Percentiles rank a stretch among this genome's conserved stretches.
These are phyloP conservation scores for Penicillium lagena DNA, from an alignment of 495 filamentous ascomycete genomes.

Conservation along the genomic window DNA sequence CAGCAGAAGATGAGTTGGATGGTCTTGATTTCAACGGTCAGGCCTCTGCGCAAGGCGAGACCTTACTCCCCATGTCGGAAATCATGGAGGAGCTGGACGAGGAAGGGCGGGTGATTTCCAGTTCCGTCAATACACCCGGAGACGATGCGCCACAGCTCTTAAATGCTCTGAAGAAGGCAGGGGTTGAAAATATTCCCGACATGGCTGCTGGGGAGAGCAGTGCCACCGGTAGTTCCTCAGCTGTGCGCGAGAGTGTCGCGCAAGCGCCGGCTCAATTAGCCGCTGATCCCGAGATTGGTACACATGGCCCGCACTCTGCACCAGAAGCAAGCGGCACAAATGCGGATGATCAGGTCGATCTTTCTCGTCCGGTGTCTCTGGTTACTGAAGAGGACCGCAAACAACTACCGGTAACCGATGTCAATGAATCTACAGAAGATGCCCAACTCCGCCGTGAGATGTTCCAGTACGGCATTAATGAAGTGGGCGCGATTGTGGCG, in stretches of 20 bases:
- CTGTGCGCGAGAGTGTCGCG: too few species aligned
- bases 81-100: constrained; percentile 92
- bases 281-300: background rate
- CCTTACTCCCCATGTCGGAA: constrained; percentile 67
- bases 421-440: constrained; percentile 73
- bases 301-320: background rate
- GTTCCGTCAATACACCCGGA: constrained; percentile 51
- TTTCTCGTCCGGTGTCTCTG: constrained; percentile 13
- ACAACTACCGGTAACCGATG: constrained; percentile 24
- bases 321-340: background rate
- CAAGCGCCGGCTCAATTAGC: background rate
- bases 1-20: constrained; percentile 61
- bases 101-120: constrained; percentile 74
- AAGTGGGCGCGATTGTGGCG: constrained; percentile 87
- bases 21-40: constrained; percentile 32
- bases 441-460: constrained; percentile 79
- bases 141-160: constrained; percentile 55
- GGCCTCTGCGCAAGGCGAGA: constrained; percentile 9
- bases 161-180: constrained; percentile 64
- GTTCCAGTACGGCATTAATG: constrained; percentile 79
- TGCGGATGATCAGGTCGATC: constrained; percentile 4
- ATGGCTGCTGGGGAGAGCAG: constrained; percentile 4
- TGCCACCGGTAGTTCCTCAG: background rate
- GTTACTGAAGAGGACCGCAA: constrained; percentile 16
- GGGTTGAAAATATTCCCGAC: constrained; percentile 48